Evolutionary conservation across 192 early-diverging fungal genomes (phyloP).

Genomic region (Entomortierella parvispora): DNA sequence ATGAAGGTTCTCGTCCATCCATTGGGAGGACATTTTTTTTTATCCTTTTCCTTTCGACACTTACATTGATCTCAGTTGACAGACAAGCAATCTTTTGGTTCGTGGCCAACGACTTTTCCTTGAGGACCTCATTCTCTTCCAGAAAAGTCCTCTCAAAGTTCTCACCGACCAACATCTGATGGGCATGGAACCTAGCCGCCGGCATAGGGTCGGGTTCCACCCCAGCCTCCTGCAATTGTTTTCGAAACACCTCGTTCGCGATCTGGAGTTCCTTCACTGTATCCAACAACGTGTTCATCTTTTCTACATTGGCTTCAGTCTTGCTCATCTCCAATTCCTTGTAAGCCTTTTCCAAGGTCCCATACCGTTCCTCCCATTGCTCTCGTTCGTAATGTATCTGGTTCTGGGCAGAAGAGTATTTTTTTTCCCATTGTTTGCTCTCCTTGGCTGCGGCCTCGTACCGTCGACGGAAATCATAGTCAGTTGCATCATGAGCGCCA

Average conservation of each 20-base stretch:
- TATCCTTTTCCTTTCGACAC: background rate
- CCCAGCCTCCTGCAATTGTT: conserved; percentile 33
- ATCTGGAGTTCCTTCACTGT: conserved; percentile 39
- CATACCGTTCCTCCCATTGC: conserved; percentile 46
- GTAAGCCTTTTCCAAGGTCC: conserved; percentile 12
- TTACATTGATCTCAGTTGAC: conserved; percentile 40
- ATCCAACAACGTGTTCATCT: conserved; percentile 38
- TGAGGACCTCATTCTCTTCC: conserved; percentile 44
- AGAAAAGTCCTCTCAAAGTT: conserved; percentile 36
- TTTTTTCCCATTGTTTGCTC: conserved; percentile 45
- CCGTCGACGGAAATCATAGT: conserved; percentile 18
- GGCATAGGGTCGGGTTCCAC: conserved; percentile 46
- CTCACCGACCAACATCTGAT: conserved; percentile 26
- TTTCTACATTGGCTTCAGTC: conserved; percentile 40
- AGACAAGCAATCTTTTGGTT: conserved; percentile 41
- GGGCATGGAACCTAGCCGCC: conserved; percentile 18
- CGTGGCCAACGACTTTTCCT: conserved; percentile 29
- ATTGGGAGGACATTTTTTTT: background rate
- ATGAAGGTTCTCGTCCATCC: background rate
- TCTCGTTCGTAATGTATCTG: conserved; percentile 47
- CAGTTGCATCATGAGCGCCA: conserved; percentile 1
- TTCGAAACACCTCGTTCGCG: conserved; percentile 40
- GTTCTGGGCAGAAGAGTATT: conserved; percentile 32
- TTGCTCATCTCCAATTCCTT: conserved; percentile 20
- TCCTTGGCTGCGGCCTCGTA: conserved; percentile 27